These are phyloP conservation scores for Leishmania gerbilli DNA, from an alignment of 208 protist genomes.

Conservation along the genomic window DNA sequence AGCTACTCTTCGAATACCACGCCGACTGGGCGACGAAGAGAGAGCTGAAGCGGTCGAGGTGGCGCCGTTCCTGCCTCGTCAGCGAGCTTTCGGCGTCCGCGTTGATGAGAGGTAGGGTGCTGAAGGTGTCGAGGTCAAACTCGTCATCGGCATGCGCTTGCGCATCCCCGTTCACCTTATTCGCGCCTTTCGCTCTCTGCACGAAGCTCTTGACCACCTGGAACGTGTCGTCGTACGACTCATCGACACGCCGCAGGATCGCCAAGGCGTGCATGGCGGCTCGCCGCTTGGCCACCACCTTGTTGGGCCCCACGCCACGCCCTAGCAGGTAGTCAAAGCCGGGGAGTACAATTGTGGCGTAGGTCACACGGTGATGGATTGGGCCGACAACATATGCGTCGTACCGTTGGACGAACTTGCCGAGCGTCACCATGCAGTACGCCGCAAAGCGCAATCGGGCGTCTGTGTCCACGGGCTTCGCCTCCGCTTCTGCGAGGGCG, in stretches of 20 bases:
- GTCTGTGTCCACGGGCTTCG: conserved; percentile 1
- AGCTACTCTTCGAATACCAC: background rate
- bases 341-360: conserved; percentile 60
- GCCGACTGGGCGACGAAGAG: conserved; percentile 10
- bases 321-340: conserved; percentile 61
- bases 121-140: conserved; percentile 37
- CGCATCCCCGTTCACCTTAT: background rate
- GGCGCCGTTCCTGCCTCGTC: background rate
- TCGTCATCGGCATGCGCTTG: conserved; percentile 6
- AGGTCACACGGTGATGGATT: conserved; percentile 49
- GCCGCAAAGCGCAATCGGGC: conserved; percentile 29
- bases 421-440: conserved; percentile 42
- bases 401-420: conserved; percentile 41
- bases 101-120: conserved; percentile 21
- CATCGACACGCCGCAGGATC: conserved; percentile 75
- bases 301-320: conserved; percentile 67
- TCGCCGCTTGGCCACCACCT: conserved; percentile 50
- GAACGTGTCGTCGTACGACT: conserved; percentile 51
- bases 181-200: background rate
- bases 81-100: conserved; percentile 7
- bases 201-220: background rate
- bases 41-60: background rate
- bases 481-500: conserved; percentile 64
- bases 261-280: conserved; percentile 83
- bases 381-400: conserved; percentile 49